Conservation (phyloP, 1,284 basidiomycete genomes). For the Cerioporus squamosus region DNA sequence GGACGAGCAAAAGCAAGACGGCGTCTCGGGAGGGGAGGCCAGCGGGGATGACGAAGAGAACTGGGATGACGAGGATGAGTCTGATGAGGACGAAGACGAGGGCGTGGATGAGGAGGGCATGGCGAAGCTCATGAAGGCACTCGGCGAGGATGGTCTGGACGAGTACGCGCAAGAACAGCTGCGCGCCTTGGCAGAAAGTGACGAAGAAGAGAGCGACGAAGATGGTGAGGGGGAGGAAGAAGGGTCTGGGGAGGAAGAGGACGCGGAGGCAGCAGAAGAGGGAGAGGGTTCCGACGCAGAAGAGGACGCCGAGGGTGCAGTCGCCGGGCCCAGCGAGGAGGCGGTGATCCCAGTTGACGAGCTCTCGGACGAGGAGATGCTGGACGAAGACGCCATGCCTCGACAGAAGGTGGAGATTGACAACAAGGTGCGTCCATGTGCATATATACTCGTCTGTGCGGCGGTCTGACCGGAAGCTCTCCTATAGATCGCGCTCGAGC, state of each 20-base stretch:
- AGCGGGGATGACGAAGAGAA: slow-evolving; percentile 30
- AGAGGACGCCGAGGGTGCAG: slow-evolving; percentile 21
- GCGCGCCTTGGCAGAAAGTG: slow-evolving; percentile 41
- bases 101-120: slow-evolving; percentile 70
- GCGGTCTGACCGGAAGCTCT: background rate
- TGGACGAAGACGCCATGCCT: slow-evolving; percentile 81
- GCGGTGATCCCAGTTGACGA: slow-evolving; percentile 70
- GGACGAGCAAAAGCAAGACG: slow-evolving; percentile 35
- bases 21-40: slow-evolving; percentile 3
- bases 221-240: slow-evolving; percentile 29
- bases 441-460: no score
- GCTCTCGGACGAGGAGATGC: slow-evolving; percentile 50
- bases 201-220: slow-evolving; percentile 41
- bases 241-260: slow-evolving; percentile 35
- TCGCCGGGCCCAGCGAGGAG: slow-evolving; percentile 31
- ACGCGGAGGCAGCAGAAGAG: slow-evolving; percentile 35
- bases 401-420: slow-evolving; percentile 83
- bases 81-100: slow-evolving; percentile 46
- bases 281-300: slow-evolving; percentile 33
- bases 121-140: slow-evolving; percentile 65
- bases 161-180: slow-evolving; percentile 63
- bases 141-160: slow-evolving; percentile 70
- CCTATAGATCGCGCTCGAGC: slow-evolving; percentile 74
- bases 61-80: slow-evolving; percentile 35
- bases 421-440: slow-evolving; percentile 63